Evolutionary conservation across 23 red algal species (phyloP).

Genomic region (Gracilariopsis chorda): DNA sequence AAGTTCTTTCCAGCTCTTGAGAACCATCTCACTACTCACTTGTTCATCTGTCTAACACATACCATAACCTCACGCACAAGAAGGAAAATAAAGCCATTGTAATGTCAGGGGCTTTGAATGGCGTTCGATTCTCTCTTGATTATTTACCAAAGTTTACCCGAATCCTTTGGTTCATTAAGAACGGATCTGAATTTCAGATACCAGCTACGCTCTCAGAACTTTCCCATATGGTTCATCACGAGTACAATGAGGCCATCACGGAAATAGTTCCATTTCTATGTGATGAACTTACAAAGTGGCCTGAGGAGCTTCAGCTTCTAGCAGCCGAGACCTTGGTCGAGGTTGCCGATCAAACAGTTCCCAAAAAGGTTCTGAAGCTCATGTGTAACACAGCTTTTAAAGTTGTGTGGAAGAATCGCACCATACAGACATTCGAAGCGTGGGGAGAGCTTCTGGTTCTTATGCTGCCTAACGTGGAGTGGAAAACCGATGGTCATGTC

Average conservation of each 20-base stretch:
- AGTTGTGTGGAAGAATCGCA: neutral
- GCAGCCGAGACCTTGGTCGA: slow-evolving; percentile 28
- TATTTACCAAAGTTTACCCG: no score
- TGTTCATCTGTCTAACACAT: no score
- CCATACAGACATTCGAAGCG: neutral
- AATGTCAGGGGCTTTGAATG: no score
- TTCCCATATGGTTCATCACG: slow-evolving; percentile 36
- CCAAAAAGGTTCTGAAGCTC: neutral
- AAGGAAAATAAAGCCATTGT: no score
- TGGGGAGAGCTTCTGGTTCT: slow-evolving; percentile 18
- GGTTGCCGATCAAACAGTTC: neutral
- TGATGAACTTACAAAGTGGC: neutral
- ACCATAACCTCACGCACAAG: no score
- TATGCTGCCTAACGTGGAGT: slow-evolving; percentile 9
- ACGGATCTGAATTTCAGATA: neutral
- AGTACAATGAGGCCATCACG: slow-evolving; percentile 2
- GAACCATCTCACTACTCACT: no score
- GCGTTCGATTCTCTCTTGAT: no score
- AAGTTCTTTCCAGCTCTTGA: no score
- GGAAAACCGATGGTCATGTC: neutral
- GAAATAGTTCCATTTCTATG: slow-evolving; percentile 37
- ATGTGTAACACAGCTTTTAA: neutral
- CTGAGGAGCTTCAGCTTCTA: slow-evolving; percentile 6
- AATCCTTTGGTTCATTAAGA: neutral
- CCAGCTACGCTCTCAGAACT: slow-evolving; percentile 30